These are phyloP conservation scores for Sporothrix pallida DNA, from an alignment of 2,329 filamentous ascomycete genomes.

Conservation along the genomic window DNA sequence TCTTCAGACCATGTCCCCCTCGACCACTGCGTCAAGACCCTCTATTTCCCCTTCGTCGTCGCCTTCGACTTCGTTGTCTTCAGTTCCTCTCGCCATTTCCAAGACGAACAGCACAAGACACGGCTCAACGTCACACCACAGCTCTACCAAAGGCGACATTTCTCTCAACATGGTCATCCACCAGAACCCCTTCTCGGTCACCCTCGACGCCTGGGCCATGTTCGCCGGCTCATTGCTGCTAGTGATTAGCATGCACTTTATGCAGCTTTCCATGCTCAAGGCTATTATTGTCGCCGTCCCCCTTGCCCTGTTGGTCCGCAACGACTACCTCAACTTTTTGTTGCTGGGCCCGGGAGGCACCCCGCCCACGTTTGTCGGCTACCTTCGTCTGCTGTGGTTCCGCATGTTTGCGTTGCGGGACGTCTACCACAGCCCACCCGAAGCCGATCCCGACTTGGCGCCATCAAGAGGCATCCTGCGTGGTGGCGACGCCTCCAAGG, in stretches of 20 bases:
- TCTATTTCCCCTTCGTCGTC: not conserved
- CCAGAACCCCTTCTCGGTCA: conserved; percentile 59
- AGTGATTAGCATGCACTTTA: conserved; percentile 58
- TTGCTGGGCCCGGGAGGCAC: conserved; percentile 81
- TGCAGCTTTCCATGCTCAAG: conserved; percentile 56
- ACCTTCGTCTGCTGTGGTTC: conserved; percentile 75
- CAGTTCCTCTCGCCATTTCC: not conserved
- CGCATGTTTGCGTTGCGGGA: conserved; percentile 73
- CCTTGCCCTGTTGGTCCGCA: conserved; percentile 60
- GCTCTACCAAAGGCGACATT: conserved; percentile 35
- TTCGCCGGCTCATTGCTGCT: conserved; percentile 54
- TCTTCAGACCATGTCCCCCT: conserved; percentile 13
- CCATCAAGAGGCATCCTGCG: conserved; percentile 65
- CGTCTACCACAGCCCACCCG: conserved; percentile 64
- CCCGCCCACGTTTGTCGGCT: conserved; percentile 73
- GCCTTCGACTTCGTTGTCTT: not conserved
- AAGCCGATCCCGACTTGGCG: conserved; percentile 56
- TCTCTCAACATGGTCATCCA: conserved; percentile 53
- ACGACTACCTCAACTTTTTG: conserved; percentile 78
- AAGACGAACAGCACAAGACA: not conserved
- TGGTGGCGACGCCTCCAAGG: not conserved
- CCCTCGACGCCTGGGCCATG: conserved; percentile 58
- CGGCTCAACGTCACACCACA: not conserved
- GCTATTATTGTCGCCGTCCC: conserved; percentile 58
- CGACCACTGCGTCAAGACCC: conserved; percentile 26